Evolutionary conservation across 306 rosid genomes (phyloP), one percentile per base, ranked within the genome.

Genomic region (Quercus ilex): DNA sequence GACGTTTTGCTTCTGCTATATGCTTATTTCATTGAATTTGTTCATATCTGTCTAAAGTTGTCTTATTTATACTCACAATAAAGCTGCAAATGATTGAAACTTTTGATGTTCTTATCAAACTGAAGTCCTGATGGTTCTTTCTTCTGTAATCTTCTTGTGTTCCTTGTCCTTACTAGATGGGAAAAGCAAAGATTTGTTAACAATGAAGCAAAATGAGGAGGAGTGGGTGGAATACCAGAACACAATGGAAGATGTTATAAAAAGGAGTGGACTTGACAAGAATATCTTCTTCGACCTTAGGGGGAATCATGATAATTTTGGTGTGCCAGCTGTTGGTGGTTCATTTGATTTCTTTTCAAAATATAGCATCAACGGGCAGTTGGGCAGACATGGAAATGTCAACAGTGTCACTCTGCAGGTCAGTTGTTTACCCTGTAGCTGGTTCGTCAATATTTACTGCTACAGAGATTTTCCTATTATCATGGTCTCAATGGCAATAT

Each of bases 301-400:
- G 80, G 99, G 98, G 43, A 92, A 95, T 78, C 99, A 91, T 82
- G 99, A 95, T 81, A 91, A 81, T 75, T 95, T 95, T 69, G 99
- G 97, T 53, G 96, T 95, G 53, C 99, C 99, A 0, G 58, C 51
- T 52, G 56, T 80, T 74, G 97, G 93, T 78, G 92, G 91, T 79
- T 79, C 96, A 49, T 88, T 81, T 71, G 98, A 95, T 88, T 95
- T 87, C 89, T 95, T 89, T 75, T 87, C 96, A 46, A 95, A 88
- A 43, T 89, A 92, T 78, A 95, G 99, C 83, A 84, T 91, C 86
- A 95, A 80, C 83, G 96, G 91, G 58, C 93, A 83, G 83, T 18
- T 95, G 80, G 96, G 93, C 19, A 88, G 96, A 85, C 81, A 41
- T 73, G 78, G 78, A 73, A 84, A 79, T 56, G 83, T 92, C 87